Evolutionary conservation across 176 grass and related monocot species (phyloP), one percentile per base, ranked within the genome.

Genomic region (Oryza coarctata): DNA sequence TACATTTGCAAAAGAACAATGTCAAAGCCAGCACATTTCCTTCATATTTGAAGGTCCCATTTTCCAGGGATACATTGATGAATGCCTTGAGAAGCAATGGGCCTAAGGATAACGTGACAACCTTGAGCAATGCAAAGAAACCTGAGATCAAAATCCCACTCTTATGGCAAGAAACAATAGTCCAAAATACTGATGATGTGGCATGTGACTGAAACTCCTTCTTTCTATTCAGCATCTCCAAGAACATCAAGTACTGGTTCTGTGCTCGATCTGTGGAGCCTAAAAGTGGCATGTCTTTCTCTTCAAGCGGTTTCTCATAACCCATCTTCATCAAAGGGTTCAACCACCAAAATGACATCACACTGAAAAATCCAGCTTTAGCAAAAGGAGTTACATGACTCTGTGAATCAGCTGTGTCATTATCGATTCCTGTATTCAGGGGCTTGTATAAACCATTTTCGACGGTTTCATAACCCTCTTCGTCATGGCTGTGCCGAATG

Each of bases 301-400:
- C 95, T 81, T 98, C 95, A 10, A 98, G 83, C 32, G 90, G 95
- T 27, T 91, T 98, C 62, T 86, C 68, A 35, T 90, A 90, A 29
- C 95, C 95, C 79, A 80, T 88, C 84, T 90, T 95, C 88, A 98
- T 93, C 83, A 98, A 82, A 38, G 82, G 75, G 40, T 95, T 98
- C 65, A 98, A 41, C 92, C 95, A 98, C 92, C 92, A 93, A 76
- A 98, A 98, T 20, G 92, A 82, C 90, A 98, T 91, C 43, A 73
- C 47, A 55, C 88, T 95, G 63, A 95, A 84, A 75, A 88, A 82
- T 1, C 88, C 86, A 76, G 92, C 92, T 80, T 77, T 83, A 29
- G 90, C 89, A 68, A 95, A 92, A 31, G 79, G 72, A 64, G 92
- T 87, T 7, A 83, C 82, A 68, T 64, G 32, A 55, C 18, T 58